These are phyloP conservation scores for Aegilops tauschii DNA, from an alignment of 176 grass and related monocot genomes.

Conservation along the genomic window DNA sequence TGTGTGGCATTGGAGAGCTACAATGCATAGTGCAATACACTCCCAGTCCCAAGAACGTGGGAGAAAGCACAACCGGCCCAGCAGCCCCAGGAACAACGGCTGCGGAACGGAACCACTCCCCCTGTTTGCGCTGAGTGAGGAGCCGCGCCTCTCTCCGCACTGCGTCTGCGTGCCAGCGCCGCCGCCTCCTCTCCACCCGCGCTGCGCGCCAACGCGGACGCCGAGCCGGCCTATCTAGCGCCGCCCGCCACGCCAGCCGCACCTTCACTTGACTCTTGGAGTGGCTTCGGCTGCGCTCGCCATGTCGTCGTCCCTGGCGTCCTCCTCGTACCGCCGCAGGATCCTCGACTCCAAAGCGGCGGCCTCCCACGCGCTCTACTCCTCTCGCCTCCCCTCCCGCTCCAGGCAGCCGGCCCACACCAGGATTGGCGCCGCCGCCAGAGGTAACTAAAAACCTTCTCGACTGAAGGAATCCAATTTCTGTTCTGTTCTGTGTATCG, in stretches of 20 bases:
- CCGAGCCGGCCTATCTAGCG: not conserved
- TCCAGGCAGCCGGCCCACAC: not conserved
- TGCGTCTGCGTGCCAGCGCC: not conserved
- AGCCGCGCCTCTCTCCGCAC: not conserved
- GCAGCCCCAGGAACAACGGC: too few relatives aligned
- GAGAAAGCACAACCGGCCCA: too few relatives aligned
- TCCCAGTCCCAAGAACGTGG: too few relatives aligned
- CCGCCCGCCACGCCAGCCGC: not conserved
- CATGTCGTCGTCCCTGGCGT: constrained; percentile 26
- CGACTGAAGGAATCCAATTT: too few relatives aligned
- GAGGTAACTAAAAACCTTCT: constrained; percentile 18
- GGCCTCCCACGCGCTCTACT: constrained; percentile 1
- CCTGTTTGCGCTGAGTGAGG: not conserved
- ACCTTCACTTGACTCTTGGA: not conserved
- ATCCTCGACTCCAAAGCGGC: constrained; percentile 23
- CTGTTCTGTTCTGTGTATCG: not conserved
- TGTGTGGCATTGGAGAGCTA: too few relatives aligned
- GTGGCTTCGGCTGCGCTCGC: not conserved
- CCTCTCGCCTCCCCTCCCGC: constrained; percentile 24
- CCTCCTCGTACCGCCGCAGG: constrained; percentile 35
- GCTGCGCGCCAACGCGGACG: not conserved
- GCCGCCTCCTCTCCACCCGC: not conserved
- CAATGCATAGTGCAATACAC: too few relatives aligned
- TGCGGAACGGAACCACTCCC: too few relatives aligned
- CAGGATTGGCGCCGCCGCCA: constrained; percentile 27